These are phyloP conservation scores for Schizochytrium sp. DNA, from an alignment of 108 stramenopile species.

Conservation along the genomic window DNA sequence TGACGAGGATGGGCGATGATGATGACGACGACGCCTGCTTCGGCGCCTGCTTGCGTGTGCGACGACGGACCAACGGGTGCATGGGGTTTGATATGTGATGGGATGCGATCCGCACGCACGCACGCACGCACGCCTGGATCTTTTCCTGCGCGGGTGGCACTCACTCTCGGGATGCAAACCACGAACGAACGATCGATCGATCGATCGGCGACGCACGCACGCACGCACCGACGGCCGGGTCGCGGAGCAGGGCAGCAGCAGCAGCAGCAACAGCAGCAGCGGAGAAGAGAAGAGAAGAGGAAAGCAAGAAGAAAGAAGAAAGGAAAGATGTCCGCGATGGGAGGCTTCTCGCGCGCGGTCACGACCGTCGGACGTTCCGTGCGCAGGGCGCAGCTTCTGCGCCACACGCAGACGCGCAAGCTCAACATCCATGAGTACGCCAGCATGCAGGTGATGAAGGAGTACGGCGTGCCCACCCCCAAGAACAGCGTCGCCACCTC, in stretches of 20 bases:
- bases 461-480: slow-evolving; percentile 56
- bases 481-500: slow-evolving; percentile 35
- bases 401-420: slow-evolving; percentile 28
- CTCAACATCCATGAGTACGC: slow-evolving; percentile 71
- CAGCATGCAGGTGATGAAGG: slow-evolving; percentile 53
- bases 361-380: background rate
- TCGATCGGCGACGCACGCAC: too few relatives aligned
- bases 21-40: too few relatives aligned
- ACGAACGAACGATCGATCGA: too few relatives aligned
- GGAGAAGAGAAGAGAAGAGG: background rate
- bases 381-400: background rate
- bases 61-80: too few relatives aligned
- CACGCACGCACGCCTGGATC: too few relatives aligned
- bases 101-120: too few relatives aligned
- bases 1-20: too few relatives aligned
- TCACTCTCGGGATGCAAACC: too few relatives aligned
- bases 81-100: too few relatives aligned
- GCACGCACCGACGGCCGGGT: background rate
- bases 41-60: too few relatives aligned
- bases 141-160: too few relatives aligned
- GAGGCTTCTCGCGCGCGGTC: background rate
- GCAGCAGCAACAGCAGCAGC: background rate
- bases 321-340: background rate
- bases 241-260: background rate
- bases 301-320: background rate